phyloP scores from a whole-genome alignment of 2,329 filamentous ascomycete species.

The Nigrospora osmanthi region DNA sequence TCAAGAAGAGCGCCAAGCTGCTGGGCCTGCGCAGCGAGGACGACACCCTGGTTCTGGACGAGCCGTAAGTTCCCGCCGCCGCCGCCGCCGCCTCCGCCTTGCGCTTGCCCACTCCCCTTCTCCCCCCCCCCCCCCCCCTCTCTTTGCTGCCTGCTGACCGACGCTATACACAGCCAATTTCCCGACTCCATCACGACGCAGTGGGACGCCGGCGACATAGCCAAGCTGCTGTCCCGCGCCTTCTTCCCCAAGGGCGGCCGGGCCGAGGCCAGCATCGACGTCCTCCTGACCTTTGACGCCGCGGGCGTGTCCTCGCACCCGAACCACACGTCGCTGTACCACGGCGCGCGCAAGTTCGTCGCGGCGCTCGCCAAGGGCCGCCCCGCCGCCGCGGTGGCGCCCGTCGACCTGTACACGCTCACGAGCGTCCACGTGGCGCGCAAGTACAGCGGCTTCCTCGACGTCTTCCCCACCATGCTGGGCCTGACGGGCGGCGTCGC shows the following conservation, averaged over 20 bases:
- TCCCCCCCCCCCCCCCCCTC: too few relatives aligned
- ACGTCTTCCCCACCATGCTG: constrained; percentile 65
- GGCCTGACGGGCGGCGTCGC: constrained; percentile 28
- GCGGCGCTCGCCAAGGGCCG: constrained; percentile 55
- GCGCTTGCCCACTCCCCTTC: constrained; percentile 2
- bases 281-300: constrained; percentile 85
- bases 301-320: constrained; percentile 78
- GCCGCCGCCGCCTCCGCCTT: neutral
- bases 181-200: constrained; percentile 78
- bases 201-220: constrained; percentile 68
- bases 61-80: constrained; percentile 43
- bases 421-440: constrained; percentile 62
- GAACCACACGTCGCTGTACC: constrained; percentile 86
- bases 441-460: constrained; percentile 76
- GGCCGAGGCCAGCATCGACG: constrained; percentile 54
- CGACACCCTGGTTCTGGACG: constrained; percentile 81
- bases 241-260: constrained; percentile 44
- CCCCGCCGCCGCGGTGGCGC: constrained; percentile 53
- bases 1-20: constrained; percentile 69
- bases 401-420: constrained; percentile 81
- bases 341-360: constrained; percentile 71
- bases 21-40: constrained; percentile 68
- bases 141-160: neutral
- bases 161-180: constrained; percentile 49
- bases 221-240: constrained; percentile 59